phyloP scores from a whole-genome alignment of 169 alveolate species.

The Cyclospora cayetanensis region DNA sequence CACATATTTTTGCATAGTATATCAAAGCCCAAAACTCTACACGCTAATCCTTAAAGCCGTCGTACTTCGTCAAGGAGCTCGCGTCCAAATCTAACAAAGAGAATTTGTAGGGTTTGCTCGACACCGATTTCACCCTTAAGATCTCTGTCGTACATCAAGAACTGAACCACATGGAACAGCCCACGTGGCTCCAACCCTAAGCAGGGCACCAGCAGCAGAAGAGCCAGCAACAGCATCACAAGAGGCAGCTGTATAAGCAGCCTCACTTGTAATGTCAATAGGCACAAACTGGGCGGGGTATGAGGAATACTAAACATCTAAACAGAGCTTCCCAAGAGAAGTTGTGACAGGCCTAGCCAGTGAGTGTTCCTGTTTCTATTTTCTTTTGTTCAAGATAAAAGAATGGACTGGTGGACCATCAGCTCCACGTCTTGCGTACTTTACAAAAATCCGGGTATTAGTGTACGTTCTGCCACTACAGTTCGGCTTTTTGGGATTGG shows the following conservation, averaged over 20 bases:
- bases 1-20: no score
- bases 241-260: background rate
- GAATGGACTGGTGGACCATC: background rate
- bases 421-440: no score
- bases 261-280: background rate
- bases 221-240: background rate
- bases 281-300: background rate
- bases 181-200: slow-evolving; percentile 91
- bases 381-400: no score
- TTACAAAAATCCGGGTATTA: background rate
- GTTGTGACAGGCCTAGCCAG: background rate
- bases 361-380: no score
- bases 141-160: slow-evolving; percentile 91
- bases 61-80: slow-evolving; percentile 86
- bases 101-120: slow-evolving; percentile 92
- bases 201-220: background rate
- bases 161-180: slow-evolving; percentile 89
- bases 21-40: background rate
- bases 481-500: slow-evolving; percentile 5
- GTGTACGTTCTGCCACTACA: background rate
- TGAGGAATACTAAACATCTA: background rate
- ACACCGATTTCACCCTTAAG: slow-evolving; percentile 87
- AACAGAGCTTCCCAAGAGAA: background rate
- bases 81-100: slow-evolving; percentile 90
- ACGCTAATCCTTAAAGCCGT: background rate